Evolutionary conservation across 1,139 yeast genomes (phyloP).

Genomic region (Hansenula sp.): DNA sequence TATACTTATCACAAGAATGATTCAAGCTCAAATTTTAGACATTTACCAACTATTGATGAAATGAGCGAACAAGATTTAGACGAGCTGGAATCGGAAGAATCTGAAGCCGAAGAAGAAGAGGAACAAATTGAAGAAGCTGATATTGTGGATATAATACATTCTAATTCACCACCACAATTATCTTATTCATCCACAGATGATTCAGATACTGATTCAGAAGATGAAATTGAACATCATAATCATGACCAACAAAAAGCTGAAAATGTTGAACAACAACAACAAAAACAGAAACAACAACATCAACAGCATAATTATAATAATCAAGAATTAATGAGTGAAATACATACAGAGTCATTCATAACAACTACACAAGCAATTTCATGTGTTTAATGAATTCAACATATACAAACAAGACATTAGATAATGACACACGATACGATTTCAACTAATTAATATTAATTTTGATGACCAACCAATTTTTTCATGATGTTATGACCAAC

Average conservation of each 20-base stretch:
- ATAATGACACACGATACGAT: too few species aligned
- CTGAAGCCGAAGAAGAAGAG: constrained; percentile 35
- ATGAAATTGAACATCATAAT: background rate
- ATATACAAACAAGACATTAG: too few species aligned
- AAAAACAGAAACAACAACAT: background rate
- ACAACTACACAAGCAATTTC: too few species aligned
- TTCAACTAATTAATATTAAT: too few species aligned
- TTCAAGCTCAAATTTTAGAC: constrained; percentile 12
- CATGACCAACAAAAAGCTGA: background rate
- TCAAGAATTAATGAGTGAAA: too few species aligned
- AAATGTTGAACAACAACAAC: background rate
- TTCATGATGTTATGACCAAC: too few species aligned
- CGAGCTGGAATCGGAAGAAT: background rate
- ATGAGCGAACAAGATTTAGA: constrained; percentile 53
- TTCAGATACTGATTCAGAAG: background rate
- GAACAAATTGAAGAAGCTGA: background rate
- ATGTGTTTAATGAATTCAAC: too few species aligned
- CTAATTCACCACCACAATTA: constrained; percentile 1
- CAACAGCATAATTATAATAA: background rate
- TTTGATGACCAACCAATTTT: too few species aligned
- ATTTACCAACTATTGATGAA: constrained; percentile 32
- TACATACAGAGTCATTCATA: too few species aligned
- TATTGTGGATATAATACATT: constrained; percentile 1
- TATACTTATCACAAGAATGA: constrained; percentile 1
- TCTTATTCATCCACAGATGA: constrained; percentile 2